phyloP scores from a whole-genome alignment of 2,329 filamentous ascomycete species.

The Cercospora beticola region DNA sequence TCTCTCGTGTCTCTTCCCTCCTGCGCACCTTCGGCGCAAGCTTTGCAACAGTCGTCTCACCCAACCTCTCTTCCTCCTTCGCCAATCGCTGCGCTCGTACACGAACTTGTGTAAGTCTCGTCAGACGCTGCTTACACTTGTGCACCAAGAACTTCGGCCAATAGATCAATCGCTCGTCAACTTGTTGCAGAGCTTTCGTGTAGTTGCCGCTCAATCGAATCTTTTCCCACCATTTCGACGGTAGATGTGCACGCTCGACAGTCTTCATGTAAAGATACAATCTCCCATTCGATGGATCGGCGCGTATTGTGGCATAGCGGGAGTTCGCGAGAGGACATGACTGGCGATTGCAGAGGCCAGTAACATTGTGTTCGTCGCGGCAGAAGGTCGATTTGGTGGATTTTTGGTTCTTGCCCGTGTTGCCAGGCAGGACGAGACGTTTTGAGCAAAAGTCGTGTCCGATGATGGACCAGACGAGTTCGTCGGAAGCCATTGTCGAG shows the following conservation, averaged over 20 bases:
- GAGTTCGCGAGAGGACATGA: constrained; percentile 89
- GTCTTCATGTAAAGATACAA: constrained; percentile 98
- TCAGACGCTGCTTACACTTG: constrained; percentile 95
- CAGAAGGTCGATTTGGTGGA: constrained; percentile 89
- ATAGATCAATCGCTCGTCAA: constrained; percentile 84
- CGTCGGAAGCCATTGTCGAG: constrained; percentile 75
- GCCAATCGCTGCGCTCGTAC: constrained; percentile 75
- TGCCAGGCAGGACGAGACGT: constrained; percentile 69
- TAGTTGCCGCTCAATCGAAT: constrained; percentile 91
- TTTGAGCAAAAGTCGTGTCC: constrained; percentile 94
- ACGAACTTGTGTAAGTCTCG: constrained; percentile 85
- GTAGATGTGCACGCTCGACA: constrained; percentile 82
- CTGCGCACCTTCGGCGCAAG: constrained; percentile 81
- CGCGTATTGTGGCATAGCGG: constrained; percentile 86
- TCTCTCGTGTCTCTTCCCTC: constrained; percentile 50
- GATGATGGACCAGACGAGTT: constrained; percentile 96
- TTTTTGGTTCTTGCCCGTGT: constrained; percentile 50
- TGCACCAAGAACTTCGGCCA: constrained; percentile 92
- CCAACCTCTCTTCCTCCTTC: constrained; percentile 84
- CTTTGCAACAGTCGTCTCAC: constrained; percentile 83
- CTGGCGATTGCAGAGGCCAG: constrained; percentile 75
- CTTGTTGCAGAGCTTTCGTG: constrained; percentile 79
- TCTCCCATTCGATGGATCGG: constrained; percentile 73
- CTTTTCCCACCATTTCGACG: constrained; percentile 90
- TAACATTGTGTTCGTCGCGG: constrained; percentile 66